Base-by-base conservation (phyloP, 1,139 yeast species). In the Trichomonascaceae sp. region DNA sequence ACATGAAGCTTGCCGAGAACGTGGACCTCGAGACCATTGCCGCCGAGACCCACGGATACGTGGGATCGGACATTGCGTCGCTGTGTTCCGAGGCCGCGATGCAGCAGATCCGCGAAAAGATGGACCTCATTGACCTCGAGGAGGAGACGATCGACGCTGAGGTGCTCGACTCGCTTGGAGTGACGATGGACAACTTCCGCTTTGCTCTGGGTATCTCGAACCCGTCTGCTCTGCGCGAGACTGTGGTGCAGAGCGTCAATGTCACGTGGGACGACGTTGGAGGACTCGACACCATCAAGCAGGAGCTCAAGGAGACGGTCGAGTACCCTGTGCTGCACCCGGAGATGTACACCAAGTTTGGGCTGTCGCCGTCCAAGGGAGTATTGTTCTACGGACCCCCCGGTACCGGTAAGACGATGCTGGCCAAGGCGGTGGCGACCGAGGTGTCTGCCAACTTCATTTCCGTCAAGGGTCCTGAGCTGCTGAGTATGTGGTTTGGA, bases 371-470 rank as follows among this genome's bases (percentile, higher is more conserved):
- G 37, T 76, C 97, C 35, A 87, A 87, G 66, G 99, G 99, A 66
- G 97, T 89, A 46, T 69, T 92, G 57, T 89, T 92, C 69, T 89
- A 81, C 61, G 99, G 99, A 50, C 98, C 98, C 37, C 98, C 98
- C 42, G 98, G 98, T 77, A 87, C 97, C 44, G 98, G 98, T 82
- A 87, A 87, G 64, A 87, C 98, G 4, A 68, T 89, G 53, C 71
- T 89, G 50, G 98, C 98, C 30, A 89, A 89, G 63, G 98, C 98
- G 32, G 96, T 89, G 48, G 97, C 98, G 32, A 87, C 96, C 37
- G 97, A 89, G 60, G 96, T 85, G 28, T 79, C 93, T 37, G 97
- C 97, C 30, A 89, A 87, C 60, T 89, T 89, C 62, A 87, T 89
- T 46, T 80, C 94, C 32, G 96, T 89, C 40, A 87, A 87, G 64